Evolutionary conservation across 2,329 filamentous ascomycete species (phyloP).

Genomic region (Microcyclosporella mali): DNA sequence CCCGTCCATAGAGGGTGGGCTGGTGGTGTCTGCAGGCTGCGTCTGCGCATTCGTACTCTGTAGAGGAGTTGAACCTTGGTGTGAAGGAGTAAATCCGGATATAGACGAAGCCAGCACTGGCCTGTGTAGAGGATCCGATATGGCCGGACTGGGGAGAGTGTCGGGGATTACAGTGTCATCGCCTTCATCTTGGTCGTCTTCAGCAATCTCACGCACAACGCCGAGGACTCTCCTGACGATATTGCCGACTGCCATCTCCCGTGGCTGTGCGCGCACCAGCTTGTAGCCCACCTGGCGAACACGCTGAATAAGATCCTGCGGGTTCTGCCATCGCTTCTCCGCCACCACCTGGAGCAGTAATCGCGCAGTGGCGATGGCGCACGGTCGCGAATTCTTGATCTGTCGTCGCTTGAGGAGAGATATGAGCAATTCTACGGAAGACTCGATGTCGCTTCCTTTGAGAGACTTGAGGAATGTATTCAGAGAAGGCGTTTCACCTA

Average conservation of each 20-base stretch:
- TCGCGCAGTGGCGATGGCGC: constrained; percentile 84
- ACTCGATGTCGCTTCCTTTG: constrained; percentile 68
- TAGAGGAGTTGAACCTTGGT: constrained; percentile 33
- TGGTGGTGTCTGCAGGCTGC: constrained; percentile 19
- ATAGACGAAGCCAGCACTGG: constrained; percentile 33
- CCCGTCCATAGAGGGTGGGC: constrained; percentile 1
- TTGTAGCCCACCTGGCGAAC: constrained; percentile 72
- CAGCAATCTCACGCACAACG: constrained; percentile 83
- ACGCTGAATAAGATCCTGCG: constrained; percentile 70
- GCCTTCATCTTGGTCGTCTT: constrained; percentile 60
- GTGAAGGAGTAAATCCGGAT: constrained; percentile 44
- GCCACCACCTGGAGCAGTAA: constrained; percentile 83
- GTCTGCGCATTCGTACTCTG: constrained; percentile 8
- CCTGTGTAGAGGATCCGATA: constrained; percentile 17
- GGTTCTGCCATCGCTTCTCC: constrained; percentile 69
- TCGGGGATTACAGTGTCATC: constrained; percentile 49
- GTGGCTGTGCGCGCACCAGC: constrained; percentile 75
- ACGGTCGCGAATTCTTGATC: constrained; percentile 79
- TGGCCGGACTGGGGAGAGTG: constrained; percentile 33
- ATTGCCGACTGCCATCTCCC: constrained; percentile 89
- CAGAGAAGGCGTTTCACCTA: constrained; percentile 63
- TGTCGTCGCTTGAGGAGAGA: constrained; percentile 85
- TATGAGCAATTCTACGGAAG: constrained; percentile 75
- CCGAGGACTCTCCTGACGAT: constrained; percentile 86
- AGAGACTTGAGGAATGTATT: constrained; percentile 73